Conservation (phyloP, 164 flowering plant species). For the Kingdonia uniflora region DNA sequence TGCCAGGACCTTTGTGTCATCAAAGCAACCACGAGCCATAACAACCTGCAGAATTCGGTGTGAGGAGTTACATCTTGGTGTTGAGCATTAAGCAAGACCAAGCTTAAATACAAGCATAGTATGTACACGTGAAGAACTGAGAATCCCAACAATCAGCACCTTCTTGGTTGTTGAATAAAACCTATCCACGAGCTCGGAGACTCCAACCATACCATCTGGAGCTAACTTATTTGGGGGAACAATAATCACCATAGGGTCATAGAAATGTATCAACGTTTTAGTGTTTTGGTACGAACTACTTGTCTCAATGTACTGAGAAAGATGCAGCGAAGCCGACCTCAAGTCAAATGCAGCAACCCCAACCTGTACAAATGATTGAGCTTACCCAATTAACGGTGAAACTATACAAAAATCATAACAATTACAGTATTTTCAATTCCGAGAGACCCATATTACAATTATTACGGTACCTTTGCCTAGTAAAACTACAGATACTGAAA, state of each 20-base stretch:
- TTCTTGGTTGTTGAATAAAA: conserved; percentile 54
- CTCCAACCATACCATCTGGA: conserved; percentile 90
- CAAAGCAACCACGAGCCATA: conserved; percentile 88
- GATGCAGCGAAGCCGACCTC: conserved; percentile 87
- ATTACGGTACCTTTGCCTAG: too few relatives aligned
- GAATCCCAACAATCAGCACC: conserved; percentile 29
- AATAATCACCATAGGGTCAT: conserved; percentile 78
- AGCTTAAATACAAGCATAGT: background rate
- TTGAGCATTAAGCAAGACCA: background rate
- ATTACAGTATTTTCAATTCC: background rate
- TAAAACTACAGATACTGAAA: too few relatives aligned
- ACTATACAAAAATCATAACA: background rate
- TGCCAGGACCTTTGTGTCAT: conserved; percentile 82
- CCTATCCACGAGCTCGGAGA: conserved; percentile 70
- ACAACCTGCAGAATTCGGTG: conserved; percentile 39
- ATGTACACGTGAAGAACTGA: background rate
- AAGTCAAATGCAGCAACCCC: conserved; percentile 97
- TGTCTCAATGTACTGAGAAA: conserved; percentile 95
- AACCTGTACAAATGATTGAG: conserved; percentile 35
- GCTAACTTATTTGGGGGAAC: conserved; percentile 87
- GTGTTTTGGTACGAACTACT: conserved; percentile 94
- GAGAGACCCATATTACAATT: background rate
- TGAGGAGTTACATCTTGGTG: background rate
- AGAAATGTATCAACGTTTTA: conserved; percentile 79
- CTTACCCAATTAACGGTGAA: background rate